These are phyloP conservation scores for Stachybotrys echinatus DNA, from an alignment of 2,329 filamentous ascomycete species.

Conservation along the genomic window DNA sequence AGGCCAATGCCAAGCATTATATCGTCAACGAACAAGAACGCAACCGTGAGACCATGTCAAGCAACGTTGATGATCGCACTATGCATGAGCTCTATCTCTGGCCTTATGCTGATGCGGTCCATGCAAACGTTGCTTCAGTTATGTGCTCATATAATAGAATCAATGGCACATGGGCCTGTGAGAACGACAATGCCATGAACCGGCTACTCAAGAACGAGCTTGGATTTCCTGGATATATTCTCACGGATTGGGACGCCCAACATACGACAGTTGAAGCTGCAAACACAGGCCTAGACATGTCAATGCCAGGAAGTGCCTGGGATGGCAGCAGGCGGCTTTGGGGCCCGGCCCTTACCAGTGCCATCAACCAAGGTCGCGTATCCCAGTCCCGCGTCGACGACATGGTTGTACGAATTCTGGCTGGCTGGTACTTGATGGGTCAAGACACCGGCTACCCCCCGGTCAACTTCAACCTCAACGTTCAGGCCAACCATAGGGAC, in stretches of 20 bases:
- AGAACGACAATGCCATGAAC: constrained; percentile 64
- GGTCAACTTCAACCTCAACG: constrained; percentile 48
- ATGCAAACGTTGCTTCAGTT: constrained; percentile 51
- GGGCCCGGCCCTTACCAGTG: constrained; percentile 47
- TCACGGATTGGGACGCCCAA: constrained; percentile 64
- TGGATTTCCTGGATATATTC: constrained; percentile 60
- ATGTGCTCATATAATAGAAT: constrained; percentile 66
- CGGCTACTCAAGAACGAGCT: constrained; percentile 59
- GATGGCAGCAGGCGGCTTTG: constrained; percentile 49
- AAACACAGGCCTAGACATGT: constrained; percentile 57
- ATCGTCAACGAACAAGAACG: constrained; percentile 73
- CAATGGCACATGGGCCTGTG: constrained; percentile 67
- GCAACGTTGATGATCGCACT: constrained; percentile 56
- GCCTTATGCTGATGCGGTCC: constrained; percentile 65
- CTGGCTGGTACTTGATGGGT: constrained; percentile 53
- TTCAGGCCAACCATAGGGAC: constrained; percentile 55
- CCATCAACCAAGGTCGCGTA: constrained; percentile 53
- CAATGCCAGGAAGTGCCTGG: constrained; percentile 67
- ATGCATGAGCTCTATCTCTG: constrained; percentile 63
- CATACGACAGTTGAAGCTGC: constrained; percentile 58
- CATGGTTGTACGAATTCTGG: constrained; percentile 60
- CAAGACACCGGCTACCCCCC: constrained; percentile 47
- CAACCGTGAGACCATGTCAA: constrained; percentile 50
- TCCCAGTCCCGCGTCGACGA: constrained; percentile 58
- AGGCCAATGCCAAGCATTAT: constrained; percentile 56